Evolutionary conservation across 768 basidiomycete species (phyloP), one percentile per base, ranked within the genome.

Genomic region (Rhodocollybia butyracea): DNA sequence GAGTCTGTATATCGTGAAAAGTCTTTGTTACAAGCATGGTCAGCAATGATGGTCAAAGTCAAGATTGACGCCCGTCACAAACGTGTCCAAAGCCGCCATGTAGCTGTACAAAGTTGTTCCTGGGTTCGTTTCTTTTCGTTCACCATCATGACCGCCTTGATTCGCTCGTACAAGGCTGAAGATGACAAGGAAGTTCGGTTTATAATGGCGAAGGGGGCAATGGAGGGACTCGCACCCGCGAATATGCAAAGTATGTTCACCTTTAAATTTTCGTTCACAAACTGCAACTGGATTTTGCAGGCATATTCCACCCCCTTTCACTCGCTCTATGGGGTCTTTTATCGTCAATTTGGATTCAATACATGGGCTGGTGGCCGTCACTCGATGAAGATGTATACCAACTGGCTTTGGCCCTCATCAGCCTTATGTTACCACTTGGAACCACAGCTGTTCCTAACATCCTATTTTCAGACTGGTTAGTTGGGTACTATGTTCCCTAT

Each of bases 1-100:
- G 83, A 52, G 88, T 84, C 38, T 86, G 82, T 5, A 97, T 69
- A 63, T 96, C 94, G 64, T 88, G 77, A 70, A 81, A 83, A 15
- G 85, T 83, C 63, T 88, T 89, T 57, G 80, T 82, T 78, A 96
- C 84, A 59, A 96, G 77, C 94, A 98, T 96, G n/a, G n/a, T n/a
- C n/a, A n/a, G n/a, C n/a, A n/a, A n/a, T n/a, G n/a, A n/a, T n/a
- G n/a, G n/a, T n/a, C n/a, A n/a, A n/a, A n/a, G n/a, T n/a, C n/a
- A n/a, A n/a, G n/a, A n/a, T n/a, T n/a, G n/a, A n/a, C n/a, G n/a
- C n/a, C n/a, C n/a, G n/a, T n/a, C n/a, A n/a, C n/a, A n/a, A n/a
- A n/a, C n/a, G n/a, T n/a, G n/a, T n/a, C n/a, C n/a, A n/a, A n/a
- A n/a, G n/a, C n/a, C n/a, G n/a, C n/a, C n/a, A n/a, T n/a, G n/a